Evolutionary conservation across 176 grass and related monocot species (phyloP).

Genomic region (Aegilops longissima): DNA sequence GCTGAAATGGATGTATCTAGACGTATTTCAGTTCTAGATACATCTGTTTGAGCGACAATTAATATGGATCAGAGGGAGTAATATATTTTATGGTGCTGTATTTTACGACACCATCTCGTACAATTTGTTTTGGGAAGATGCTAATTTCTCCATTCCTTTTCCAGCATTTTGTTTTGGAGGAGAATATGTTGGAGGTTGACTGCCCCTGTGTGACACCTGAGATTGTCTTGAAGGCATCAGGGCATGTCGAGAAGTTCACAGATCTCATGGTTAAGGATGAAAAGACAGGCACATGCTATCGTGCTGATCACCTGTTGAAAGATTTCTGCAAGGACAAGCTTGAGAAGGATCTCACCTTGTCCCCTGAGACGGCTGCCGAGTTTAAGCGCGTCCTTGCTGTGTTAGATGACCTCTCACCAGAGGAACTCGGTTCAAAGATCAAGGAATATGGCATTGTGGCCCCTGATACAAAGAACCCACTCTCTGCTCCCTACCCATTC

Average conservation of each 20-base stretch:
- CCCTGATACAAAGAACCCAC: conserved; percentile 66
- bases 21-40: too few species aligned
- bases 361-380: conserved; percentile 54
- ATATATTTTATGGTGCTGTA: not conserved
- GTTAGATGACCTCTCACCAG: conserved; percentile 63
- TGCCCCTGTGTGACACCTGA: conserved; percentile 80
- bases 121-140: not conserved
- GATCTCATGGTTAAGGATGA: conserved; percentile 93
- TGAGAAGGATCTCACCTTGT: conserved; percentile 71
- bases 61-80: too few species aligned
- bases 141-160: conserved; percentile 15
- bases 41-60: too few species aligned
- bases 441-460: conserved; percentile 76
- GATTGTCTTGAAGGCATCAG: conserved; percentile 77
- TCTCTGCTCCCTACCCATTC: conserved; percentile 85
- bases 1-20: too few species aligned
- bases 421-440: conserved; percentile 70
- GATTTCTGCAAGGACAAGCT: conserved; percentile 85
- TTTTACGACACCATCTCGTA: not conserved
- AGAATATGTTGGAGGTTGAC: conserved; percentile 89
- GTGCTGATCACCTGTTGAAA: conserved; percentile 76
- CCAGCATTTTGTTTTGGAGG: conserved; percentile 80
- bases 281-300: conserved; percentile 81
- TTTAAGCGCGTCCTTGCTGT: conserved; percentile 57
- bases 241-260: conserved; percentile 86